These are phyloP conservation scores for Sclerotinia subarctica DNA, from an alignment of 2,329 filamentous ascomycete genomes.

Conservation along the genomic window DNA sequence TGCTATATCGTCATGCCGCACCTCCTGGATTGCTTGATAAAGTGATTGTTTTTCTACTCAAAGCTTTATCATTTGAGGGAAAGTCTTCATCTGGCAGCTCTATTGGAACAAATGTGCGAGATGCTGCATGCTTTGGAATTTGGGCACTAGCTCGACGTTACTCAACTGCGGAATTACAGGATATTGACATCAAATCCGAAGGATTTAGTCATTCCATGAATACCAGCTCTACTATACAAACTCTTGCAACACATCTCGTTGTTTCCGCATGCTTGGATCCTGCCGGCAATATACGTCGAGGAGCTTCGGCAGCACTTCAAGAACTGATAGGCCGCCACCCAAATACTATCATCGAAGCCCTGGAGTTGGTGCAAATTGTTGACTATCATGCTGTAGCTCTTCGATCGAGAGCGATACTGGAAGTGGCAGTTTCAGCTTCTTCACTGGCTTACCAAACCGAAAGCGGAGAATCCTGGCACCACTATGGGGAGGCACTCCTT, in stretches of 20 bases:
- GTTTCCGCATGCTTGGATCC: constrained; percentile 82
- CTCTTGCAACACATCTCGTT: constrained; percentile 77
- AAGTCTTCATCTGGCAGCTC: constrained; percentile 80
- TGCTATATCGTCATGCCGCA: constrained; percentile 80
- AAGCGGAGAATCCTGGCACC: constrained; percentile 52
- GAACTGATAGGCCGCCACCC: constrained; percentile 93
- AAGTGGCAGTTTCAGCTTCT: constrained; percentile 69
- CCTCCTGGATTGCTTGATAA: constrained; percentile 66
- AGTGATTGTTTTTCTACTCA: constrained; percentile 72
- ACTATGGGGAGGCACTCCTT: constrained; percentile 55
- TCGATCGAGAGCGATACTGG: constrained; percentile 74
- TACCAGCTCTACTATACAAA: constrained; percentile 56
- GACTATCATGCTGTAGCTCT: constrained; percentile 93
- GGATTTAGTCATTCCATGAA: neutral
- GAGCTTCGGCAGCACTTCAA: constrained; percentile 88
- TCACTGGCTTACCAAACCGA: constrained; percentile 49
- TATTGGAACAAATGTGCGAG: constrained; percentile 83
- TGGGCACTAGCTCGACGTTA: constrained; percentile 92
- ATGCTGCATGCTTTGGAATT: constrained; percentile 93
- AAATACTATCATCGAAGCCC: constrained; percentile 71
- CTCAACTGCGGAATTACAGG: constrained; percentile 70
- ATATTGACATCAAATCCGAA: constrained; percentile 46
- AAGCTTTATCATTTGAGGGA: constrained; percentile 85
- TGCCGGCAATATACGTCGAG: constrained; percentile 87
- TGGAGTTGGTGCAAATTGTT: constrained; percentile 72